phyloP scores from a whole-genome alignment of 2,329 filamentous ascomycete genomes.

The Onygena corvina region DNA sequence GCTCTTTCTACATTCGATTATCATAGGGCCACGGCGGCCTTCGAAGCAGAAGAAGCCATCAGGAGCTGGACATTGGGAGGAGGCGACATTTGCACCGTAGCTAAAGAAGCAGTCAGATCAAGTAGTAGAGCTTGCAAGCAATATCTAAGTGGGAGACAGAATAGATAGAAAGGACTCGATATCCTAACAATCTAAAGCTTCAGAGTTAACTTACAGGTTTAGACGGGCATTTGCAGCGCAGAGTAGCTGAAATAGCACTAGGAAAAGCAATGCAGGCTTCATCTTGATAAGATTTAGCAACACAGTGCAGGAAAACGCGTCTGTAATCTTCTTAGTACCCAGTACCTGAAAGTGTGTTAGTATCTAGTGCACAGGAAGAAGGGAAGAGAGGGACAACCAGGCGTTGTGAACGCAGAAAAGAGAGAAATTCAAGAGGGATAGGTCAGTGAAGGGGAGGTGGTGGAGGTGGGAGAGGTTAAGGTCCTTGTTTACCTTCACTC shows the following conservation, averaged over 20 bases:
- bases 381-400: background rate
- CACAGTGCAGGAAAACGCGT: background rate
- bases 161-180: background rate
- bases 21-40: background rate
- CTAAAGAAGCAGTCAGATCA: background rate
- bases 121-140: background rate
- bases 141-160: background rate
- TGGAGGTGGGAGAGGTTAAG: too few relatives aligned
- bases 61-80: background rate
- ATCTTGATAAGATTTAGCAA: background rate
- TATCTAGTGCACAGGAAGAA: background rate
- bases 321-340: background rate
- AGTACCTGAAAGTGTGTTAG: background rate
- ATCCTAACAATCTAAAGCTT: background rate
- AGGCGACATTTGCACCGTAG: background rate
- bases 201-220: background rate
- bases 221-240: background rate
- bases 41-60: constrained; percentile 3
- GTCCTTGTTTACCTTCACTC: constrained; percentile 1
- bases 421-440: constrained; percentile 1
- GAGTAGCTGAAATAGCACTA: background rate
- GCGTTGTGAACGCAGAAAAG: background rate
- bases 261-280: background rate
- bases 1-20: background rate
- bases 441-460: background rate